A percentile compares a stretch with the other conserved stretches of the same genome.
phyloP scores from a whole-genome alignment of 768 basidiomycete species.

The Hygrocybe punicea region DNA sequence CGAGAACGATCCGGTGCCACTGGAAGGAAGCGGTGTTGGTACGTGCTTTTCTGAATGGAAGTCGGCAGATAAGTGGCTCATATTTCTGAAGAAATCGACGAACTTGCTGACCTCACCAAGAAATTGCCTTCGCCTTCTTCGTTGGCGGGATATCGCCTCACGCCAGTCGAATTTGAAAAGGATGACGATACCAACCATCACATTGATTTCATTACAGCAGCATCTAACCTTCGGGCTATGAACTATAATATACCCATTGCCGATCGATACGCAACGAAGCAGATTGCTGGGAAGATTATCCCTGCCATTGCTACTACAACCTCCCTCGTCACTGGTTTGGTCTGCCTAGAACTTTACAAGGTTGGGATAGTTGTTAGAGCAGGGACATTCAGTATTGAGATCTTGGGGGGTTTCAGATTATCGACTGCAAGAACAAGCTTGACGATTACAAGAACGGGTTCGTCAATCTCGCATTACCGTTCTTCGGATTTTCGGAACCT shows the following conservation, averaged over 20 bases:
- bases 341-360: conserved; percentile 97
- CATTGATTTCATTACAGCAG: conserved; percentile 98
- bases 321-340: conserved; percentile 89
- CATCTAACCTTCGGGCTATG: conserved; percentile 91
- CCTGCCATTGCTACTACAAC: conserved; percentile 99
- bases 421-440: conserved; percentile 90
- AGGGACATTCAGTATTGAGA: background rate
- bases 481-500: conserved; percentile 99
- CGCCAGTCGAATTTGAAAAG: conserved; percentile 97
- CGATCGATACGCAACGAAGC: conserved; percentile 90
- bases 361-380: conserved; percentile 36
- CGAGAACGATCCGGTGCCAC: conserved; percentile 84
- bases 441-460: conserved; percentile 99
- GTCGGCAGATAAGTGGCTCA: background rate
- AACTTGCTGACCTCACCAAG: conserved; percentile 45
- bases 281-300: conserved; percentile 98
- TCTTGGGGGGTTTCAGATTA: conserved; percentile 57
- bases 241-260: conserved; percentile 89
- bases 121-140: conserved; percentile 86
- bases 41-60: conserved; percentile 11
- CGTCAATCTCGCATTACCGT: conserved; percentile 93
- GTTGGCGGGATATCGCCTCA: conserved; percentile 92
- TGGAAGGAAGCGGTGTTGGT: conserved; percentile 43
- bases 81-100: background rate
- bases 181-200: conserved; percentile 98